Evolutionary conservation across 1,284 basidiomycete species (phyloP), one percentile per base, ranked within the genome.

Genomic region (Ustilago sp.): DNA sequence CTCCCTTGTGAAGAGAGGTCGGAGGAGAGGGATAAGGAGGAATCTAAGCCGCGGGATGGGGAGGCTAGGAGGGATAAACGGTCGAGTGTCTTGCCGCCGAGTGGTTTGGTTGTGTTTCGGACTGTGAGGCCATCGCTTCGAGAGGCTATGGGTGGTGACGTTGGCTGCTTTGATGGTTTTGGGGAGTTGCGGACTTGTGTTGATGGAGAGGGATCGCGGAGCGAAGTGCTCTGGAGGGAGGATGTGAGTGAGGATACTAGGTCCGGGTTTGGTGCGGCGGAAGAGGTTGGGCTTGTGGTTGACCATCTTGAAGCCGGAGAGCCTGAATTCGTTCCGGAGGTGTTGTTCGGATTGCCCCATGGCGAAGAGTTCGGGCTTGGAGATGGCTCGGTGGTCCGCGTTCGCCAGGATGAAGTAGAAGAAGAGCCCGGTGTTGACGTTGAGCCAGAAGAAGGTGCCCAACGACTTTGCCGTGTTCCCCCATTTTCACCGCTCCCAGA

Each of bases 11-110:
- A 32, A 9, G 63, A 59, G 11, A 77, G 58, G 6, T 56, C 53
- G 8, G 59, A 51, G 41, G 67, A 73, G 23, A 77, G 43, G 17
- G 50, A 34, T 8, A 56, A 9, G 58, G 58, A 17, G 12, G 63
- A 57, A 35, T 79, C 77, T 32, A 76, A 63, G 2, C 77, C 77
- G 7, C 77, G 69, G 0, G 67, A 70, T 34, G 77, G 77, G 0
- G 74, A 77, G 4, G 77, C 77, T 31, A 79, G 74, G 8, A 79
- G 68, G 0, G 73, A 62, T 13, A 79, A 61, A 8, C 69, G 60
- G 45, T 79, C 70, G 19, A 79, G 59, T 15, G 54, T 41, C 31
- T 76, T 74, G 28, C 74, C 74, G 12, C 74, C 77, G 2, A 79
- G 57, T 3, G 74, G 70, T 4, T 59, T 55, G 4, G 56, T 15